These are phyloP conservation scores for Clathrospora elynae DNA, from an alignment of 2,329 filamentous ascomycete genomes.

Conservation along the genomic window DNA sequence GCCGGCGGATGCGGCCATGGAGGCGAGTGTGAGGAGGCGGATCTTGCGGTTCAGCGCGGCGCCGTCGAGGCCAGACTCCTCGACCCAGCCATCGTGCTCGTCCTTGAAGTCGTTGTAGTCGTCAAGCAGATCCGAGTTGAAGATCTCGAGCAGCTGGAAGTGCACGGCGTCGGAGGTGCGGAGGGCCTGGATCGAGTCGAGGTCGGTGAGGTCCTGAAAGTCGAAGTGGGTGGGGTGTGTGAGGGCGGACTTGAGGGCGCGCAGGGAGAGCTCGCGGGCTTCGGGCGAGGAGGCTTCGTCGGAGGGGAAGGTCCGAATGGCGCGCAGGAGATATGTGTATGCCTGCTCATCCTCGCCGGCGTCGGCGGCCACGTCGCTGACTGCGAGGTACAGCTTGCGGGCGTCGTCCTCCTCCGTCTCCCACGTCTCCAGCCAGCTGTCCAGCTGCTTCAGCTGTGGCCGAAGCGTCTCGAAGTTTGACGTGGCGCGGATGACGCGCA, in stretches of 20 bases:
- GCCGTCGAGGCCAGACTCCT: constrained; percentile 73
- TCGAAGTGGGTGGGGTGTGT: constrained; percentile 70
- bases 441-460: constrained; percentile 80
- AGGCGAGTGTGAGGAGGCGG: constrained; percentile 90
- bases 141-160: constrained; percentile 92
- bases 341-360: constrained; percentile 76
- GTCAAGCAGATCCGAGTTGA: constrained; percentile 90
- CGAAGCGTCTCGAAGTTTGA: constrained; percentile 77
- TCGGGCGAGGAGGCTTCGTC: constrained; percentile 61
- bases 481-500: constrained; percentile 77
- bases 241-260: constrained; percentile 70
- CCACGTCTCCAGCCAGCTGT: constrained; percentile 83
- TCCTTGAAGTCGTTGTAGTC: constrained; percentile 96
- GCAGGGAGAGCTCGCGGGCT: constrained; percentile 64
- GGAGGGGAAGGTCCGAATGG: constrained; percentile 75
- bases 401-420: constrained; percentile 79
- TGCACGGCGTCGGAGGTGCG: constrained; percentile 81
- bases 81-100: constrained; percentile 84
- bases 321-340: constrained; percentile 74
- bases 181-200: constrained; percentile 82
- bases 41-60: constrained; percentile 89
- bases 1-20: constrained; percentile 76
- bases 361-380: constrained; percentile 80
- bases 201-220: constrained; percentile 72
- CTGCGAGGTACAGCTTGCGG: constrained; percentile 81